Conservation (phyloP, 2,329 filamentous ascomycete species). For the Epichloe bromicola region DNA sequence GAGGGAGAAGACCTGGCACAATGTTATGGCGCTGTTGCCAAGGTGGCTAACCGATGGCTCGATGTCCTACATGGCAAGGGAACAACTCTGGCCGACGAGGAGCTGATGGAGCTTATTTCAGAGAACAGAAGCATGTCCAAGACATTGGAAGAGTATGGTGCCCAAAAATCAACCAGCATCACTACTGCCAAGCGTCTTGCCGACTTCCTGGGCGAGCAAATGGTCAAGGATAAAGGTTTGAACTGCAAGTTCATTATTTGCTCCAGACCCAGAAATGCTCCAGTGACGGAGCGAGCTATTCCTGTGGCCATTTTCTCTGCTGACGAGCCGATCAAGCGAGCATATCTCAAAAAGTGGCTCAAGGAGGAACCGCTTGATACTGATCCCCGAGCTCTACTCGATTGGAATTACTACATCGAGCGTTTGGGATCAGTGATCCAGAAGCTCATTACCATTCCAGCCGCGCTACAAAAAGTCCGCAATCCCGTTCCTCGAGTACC, state of each 20-base stretch:
- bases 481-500: slow-evolving; percentile 90
- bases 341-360: slow-evolving; percentile 89
- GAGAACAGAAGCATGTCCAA: slow-evolving; percentile 98
- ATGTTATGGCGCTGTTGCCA: slow-evolving; percentile 83
- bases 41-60: slow-evolving; percentile 90
- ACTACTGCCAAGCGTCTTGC: slow-evolving; percentile 90
- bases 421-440: slow-evolving; percentile 94
- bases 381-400: slow-evolving; percentile 77
- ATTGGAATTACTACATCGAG: slow-evolving; percentile 96
- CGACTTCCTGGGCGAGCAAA: slow-evolving; percentile 93
- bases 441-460: slow-evolving; percentile 97
- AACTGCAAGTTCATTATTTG: slow-evolving; percentile 99
- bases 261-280: slow-evolving; percentile 68
- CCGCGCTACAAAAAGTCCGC: slow-evolving; percentile 83
- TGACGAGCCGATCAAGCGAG: slow-evolving; percentile 73
- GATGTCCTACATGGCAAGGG: slow-evolving; percentile 88
- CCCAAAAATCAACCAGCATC: slow-evolving; percentile 97
- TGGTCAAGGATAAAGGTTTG: slow-evolving; percentile 97
- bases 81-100: slow-evolving; percentile 82
- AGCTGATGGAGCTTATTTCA: slow-evolving; percentile 98
- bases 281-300: slow-evolving; percentile 87
- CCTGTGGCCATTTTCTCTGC: slow-evolving; percentile 96
- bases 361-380: slow-evolving; percentile 86
- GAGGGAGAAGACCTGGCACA: slow-evolving; percentile 79
- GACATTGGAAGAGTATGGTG: slow-evolving; percentile 88